Percentiles rank a stretch among this genome's conserved stretches.
These are phyloP conservation scores for Venturia asperata DNA, from an alignment of 2,329 filamentous ascomycete species.

Conservation along the genomic window DNA sequence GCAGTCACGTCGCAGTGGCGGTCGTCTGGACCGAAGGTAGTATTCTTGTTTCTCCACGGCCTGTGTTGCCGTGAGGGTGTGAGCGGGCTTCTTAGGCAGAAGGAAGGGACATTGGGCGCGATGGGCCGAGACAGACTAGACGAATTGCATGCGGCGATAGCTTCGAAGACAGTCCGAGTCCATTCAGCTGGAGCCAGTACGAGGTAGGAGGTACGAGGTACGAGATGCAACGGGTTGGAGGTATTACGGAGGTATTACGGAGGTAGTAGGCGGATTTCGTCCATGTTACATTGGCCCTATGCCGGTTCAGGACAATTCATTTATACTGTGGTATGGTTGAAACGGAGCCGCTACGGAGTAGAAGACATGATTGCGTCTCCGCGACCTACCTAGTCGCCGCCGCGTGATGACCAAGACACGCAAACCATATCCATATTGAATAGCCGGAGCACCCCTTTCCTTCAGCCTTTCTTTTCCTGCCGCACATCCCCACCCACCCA, in stretches of 20 bases:
- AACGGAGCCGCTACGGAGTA: conserved; percentile 8
- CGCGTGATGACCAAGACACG: background rate
- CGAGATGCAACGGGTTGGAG: too few species aligned
- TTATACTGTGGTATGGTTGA: too few species aligned
- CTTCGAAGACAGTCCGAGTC: too few species aligned
- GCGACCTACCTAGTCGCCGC: background rate
- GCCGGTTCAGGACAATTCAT: background rate
- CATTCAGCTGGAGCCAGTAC: too few species aligned
- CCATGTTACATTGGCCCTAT: conserved; percentile 10
- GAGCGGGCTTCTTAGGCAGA: background rate
- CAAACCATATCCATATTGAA: too few species aligned
- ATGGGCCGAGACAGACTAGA: background rate
- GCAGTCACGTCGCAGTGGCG: too few species aligned
- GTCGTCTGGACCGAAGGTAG: background rate
- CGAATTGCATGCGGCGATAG: background rate
- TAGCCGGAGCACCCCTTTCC: too few species aligned
- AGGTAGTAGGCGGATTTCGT: background rate
- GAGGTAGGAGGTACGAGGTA: background rate
- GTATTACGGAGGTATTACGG: too few species aligned
- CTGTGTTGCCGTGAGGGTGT: background rate
- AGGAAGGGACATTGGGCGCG: background rate
- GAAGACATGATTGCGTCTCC: background rate
- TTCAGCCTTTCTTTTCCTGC: too few species aligned
- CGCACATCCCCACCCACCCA: too few species aligned
- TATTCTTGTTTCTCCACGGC: conserved; percentile 5